Conservation (phyloP, 768 basidiomycete genomes). For the Porphyrellus cyaneotinctus region DNA sequence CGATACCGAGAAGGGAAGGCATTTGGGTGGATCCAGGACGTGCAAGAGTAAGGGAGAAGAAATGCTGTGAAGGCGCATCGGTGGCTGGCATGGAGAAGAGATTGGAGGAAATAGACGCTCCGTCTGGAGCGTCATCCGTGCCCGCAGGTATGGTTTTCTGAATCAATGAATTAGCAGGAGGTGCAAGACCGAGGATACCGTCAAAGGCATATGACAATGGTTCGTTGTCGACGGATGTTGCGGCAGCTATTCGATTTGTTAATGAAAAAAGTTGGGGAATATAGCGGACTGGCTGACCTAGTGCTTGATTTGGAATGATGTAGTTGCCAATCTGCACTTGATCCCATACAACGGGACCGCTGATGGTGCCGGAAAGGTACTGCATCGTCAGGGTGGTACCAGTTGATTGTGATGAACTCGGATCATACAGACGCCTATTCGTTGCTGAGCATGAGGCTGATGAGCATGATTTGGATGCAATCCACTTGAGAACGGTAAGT, state of each 20-base stretch:
- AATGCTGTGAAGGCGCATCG: slow-evolving; percentile 54
- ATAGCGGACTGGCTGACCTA: slow-evolving; percentile 43
- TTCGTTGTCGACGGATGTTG: slow-evolving; percentile 49
- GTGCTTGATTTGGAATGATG: slow-evolving; percentile 57
- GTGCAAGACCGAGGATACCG: slow-evolving; percentile 73
- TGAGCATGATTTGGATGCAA: slow-evolving; percentile 63
- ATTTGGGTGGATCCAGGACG: slow-evolving; percentile 59
- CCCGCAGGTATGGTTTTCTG: slow-evolving; percentile 46
- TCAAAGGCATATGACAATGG: slow-evolving; percentile 52
- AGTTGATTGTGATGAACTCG: slow-evolving; percentile 44
- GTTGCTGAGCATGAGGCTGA: slow-evolving; percentile 48
- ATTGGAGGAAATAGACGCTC: slow-evolving; percentile 65
- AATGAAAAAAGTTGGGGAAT: neutral
- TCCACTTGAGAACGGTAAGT: slow-evolving; percentile 49
- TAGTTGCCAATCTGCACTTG: slow-evolving; percentile 60
- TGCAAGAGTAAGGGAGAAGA: slow-evolving; percentile 62
- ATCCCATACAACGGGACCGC: slow-evolving; percentile 71
- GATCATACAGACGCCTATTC: slow-evolving; percentile 51
- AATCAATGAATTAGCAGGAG: slow-evolving; percentile 70
- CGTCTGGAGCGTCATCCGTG: slow-evolving; percentile 51
- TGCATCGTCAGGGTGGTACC: slow-evolving; percentile 43
- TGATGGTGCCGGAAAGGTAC: slow-evolving; percentile 57
- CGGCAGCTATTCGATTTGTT: slow-evolving; percentile 47
- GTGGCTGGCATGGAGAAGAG: slow-evolving; percentile 58
- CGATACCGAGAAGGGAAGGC: slow-evolving; percentile 64